Conservation (phyloP, 305 asterid species). For the Ajuga reptans region DNA sequence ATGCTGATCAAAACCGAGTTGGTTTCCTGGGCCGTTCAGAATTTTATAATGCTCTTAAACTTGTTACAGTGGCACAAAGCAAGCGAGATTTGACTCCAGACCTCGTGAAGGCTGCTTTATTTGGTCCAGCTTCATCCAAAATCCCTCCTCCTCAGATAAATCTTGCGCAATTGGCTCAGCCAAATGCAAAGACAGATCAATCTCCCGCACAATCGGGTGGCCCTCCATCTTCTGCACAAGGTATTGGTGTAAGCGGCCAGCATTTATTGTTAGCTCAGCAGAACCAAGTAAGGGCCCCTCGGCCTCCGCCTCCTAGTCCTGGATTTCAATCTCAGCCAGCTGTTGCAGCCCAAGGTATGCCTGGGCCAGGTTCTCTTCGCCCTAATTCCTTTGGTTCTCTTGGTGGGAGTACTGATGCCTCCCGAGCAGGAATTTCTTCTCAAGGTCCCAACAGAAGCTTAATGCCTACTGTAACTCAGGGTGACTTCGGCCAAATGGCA, state of each 20-base stretch:
- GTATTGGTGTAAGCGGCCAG: slow-evolving; percentile 33
- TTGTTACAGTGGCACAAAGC: slow-evolving; percentile 82
- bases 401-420: slow-evolving; percentile 33
- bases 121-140: slow-evolving; percentile 72
- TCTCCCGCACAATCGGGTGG: slow-evolving; percentile 28
- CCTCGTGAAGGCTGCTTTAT: slow-evolving; percentile 70
- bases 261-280: slow-evolving; percentile 49
- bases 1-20: slow-evolving; percentile 55
- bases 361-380: slow-evolving; percentile 38
- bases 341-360: slow-evolving; percentile 42
- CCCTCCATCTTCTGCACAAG: slow-evolving; percentile 36
- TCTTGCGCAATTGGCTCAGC: slow-evolving; percentile 39
- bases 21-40: slow-evolving; percentile 64
- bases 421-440: slow-evolving; percentile 33
- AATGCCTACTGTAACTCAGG: slow-evolving; percentile 39
- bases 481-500: slow-evolving; percentile 29
- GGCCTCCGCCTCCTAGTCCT: slow-evolving; percentile 41
- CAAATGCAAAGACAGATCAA: slow-evolving; percentile 36
- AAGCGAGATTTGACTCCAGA: slow-evolving; percentile 66
- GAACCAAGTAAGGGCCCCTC: slow-evolving; percentile 49
- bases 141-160: slow-evolving; percentile 78
- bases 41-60: slow-evolving; percentile 76
- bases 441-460: slow-evolving; percentile 33
- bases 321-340: slow-evolving; percentile 52
- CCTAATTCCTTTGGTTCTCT: slow-evolving; percentile 31